A percentile compares a stretch with the other conserved stretches of the same genome.
Evolutionary conservation across 352 stramenopile species (phyloP).

Genomic region (Hyaloperonospora brassicae): DNA sequence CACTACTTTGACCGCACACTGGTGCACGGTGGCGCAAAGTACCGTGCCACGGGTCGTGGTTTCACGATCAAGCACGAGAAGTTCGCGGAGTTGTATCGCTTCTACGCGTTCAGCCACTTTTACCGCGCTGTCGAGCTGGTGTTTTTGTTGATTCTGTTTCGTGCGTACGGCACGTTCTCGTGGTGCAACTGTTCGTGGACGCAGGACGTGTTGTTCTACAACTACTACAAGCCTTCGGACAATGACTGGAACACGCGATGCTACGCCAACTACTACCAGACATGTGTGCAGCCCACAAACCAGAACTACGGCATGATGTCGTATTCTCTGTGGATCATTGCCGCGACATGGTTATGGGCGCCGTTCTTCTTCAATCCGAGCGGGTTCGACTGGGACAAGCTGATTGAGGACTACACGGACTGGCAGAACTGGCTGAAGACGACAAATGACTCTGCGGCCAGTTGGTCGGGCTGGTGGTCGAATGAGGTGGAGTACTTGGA

Average conservation of each 20-base stretch:
- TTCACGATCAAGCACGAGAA: conserved; percentile 98
- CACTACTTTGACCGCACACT: conserved; percentile 98
- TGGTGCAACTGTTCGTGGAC: conserved; percentile 87
- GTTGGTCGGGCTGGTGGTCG: conserved; percentile 86
- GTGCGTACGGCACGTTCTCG: conserved; percentile 90
- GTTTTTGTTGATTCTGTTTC: conserved; percentile 76
- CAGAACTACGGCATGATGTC: conserved; percentile 97
- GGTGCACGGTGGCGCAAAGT: conserved; percentile 96
- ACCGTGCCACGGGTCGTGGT: conserved; percentile 95
- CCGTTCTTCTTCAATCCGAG: conserved; percentile 95
- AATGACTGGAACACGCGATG: conserved; percentile 74
- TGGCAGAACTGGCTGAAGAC: conserved; percentile 93
- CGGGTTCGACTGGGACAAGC: conserved; percentile 97
- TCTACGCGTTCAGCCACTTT: conserved; percentile 97
- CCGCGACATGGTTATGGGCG: conserved; percentile 80
- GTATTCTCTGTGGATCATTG: conserved; percentile 95
- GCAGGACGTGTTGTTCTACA: conserved; percentile 66
- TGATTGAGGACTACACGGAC: conserved; percentile 89
- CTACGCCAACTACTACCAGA: conserved; percentile 81
- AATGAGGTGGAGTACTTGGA: conserved; percentile 77
- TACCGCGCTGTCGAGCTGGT: conserved; percentile 95
- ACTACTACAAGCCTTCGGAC: conserved; percentile 63
- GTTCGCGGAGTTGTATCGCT: conserved; percentile 96
- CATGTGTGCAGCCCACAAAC: conserved; percentile 90
- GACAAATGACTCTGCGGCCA: conserved; percentile 78